These are phyloP conservation scores for Solanum paucissectum DNA, from an alignment of 257 asterid species.

Conservation along the genomic window DNA sequence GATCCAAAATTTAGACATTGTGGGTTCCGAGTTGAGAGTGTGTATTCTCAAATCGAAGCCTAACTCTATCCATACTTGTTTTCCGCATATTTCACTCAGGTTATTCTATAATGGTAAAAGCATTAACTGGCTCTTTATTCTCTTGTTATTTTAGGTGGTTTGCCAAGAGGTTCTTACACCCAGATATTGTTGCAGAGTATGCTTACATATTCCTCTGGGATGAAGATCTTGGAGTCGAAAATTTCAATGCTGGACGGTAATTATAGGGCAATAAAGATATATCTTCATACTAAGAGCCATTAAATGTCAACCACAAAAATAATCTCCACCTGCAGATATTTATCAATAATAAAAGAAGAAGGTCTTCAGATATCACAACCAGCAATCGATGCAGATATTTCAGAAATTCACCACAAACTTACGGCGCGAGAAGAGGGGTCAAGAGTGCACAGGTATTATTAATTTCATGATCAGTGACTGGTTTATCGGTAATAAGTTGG, in stretches of 20 bases:
- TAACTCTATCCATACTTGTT: neutral
- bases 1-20: neutral
- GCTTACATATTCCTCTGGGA: conserved; percentile 74
- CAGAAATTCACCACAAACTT: conserved; percentile 55
- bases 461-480: neutral
- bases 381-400: conserved; percentile 48
- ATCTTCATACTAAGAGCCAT: neutral
- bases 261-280: neutral
- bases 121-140: neutral
- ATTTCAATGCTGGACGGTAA: conserved; percentile 58
- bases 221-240: conserved; percentile 71
- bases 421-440: conserved; percentile 40
- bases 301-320: neutral
- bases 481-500: neutral
- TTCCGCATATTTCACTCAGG: neutral
- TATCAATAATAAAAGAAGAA: conserved; percentile 41
- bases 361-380: conserved; percentile 83
- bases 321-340: conserved; percentile 34
- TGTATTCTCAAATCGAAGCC: neutral
- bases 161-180: conserved; percentile 82
- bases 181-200: conserved; percentile 54
- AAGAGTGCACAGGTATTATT: conserved; percentile 46
- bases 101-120: neutral
- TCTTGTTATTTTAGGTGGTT: conserved; percentile 56
- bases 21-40: neutral